Evolutionary conservation across 441 rosid species (phyloP).

Genomic region (Hypseocharis bilobata): DNA sequence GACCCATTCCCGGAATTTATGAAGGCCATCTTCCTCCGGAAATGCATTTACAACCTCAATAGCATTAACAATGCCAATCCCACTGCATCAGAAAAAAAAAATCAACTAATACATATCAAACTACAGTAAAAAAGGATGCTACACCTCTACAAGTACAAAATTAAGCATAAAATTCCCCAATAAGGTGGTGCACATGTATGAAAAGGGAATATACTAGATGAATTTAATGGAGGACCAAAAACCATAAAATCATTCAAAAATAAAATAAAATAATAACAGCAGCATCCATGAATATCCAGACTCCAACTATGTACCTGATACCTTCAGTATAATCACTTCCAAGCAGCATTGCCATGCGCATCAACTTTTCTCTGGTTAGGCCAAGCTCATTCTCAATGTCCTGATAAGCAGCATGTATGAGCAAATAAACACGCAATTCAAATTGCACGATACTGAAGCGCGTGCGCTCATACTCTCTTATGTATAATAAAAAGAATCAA

Average conservation of each 20-base stretch:
- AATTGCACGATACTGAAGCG: background rate
- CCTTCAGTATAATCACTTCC: constrained; percentile 99
- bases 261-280: background rate
- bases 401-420: constrained; percentile 30
- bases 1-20: constrained; percentile 81
- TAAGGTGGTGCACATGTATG: background rate
- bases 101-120: constrained; percentile 10
- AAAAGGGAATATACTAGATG: background rate
- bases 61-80: constrained; percentile 95
- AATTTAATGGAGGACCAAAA: background rate
- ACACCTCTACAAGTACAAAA: background rate
- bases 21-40: constrained; percentile 86
- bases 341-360: constrained; percentile 85
- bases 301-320: constrained; percentile 46
- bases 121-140: background rate
- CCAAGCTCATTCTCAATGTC: constrained; percentile 92
- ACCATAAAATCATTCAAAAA: background rate
- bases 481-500: too few species aligned
- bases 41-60: constrained; percentile 90
- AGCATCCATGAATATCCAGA: background rate
- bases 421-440: constrained; percentile 12
- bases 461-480: too few species aligned
- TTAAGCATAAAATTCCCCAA: background rate
- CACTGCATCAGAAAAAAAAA: constrained; percentile 44
- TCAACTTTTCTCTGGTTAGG: constrained; percentile 64